Conservation (phyloP, 2,329 filamentous ascomycete genomes). For the Penicillium sp. region DNA sequence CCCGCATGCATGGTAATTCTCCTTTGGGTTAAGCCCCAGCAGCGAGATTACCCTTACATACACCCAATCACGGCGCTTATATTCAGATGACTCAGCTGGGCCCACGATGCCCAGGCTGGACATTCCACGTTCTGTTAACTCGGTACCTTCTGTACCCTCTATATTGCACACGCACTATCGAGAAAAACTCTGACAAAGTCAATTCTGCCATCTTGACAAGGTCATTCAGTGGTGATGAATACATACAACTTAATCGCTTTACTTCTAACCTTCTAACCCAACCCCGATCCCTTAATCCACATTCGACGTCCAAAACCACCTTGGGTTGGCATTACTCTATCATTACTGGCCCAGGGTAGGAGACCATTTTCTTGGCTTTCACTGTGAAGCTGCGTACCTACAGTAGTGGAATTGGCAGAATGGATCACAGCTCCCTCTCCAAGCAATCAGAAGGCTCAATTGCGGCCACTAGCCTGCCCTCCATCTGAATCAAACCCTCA, state of each 20-base stretch:
- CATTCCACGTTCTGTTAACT: conserved; percentile 10
- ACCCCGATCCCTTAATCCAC: conserved; percentile 3
- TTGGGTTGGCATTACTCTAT: conserved; percentile 5
- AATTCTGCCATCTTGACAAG: background rate
- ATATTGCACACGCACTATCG: no score
- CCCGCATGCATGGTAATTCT: conserved; percentile 20
- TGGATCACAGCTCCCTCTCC: conserved; percentile 9
- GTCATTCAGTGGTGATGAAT: background rate
- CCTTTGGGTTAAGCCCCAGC: conserved; percentile 12
- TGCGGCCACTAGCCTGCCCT: conserved; percentile 5
- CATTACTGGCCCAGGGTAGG: conserved; percentile 2
- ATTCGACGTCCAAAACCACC: background rate
- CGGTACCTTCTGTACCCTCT: background rate
- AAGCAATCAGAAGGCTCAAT: conserved; percentile 25
- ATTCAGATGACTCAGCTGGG: conserved; percentile 16
- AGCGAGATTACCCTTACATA: background rate
- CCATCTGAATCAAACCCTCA: conserved; percentile 26
- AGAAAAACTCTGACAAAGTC: no score
- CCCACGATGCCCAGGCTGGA: background rate
- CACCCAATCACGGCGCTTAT: conserved; percentile 13
- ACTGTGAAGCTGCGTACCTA: conserved; percentile 33
- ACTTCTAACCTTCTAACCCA: background rate
- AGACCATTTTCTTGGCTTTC: conserved; percentile 20
- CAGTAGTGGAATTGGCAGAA: conserved; percentile 29
- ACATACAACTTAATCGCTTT: conserved; percentile 2